Evolutionary conservation across 768 basidiomycete species (phyloP), one percentile per base, ranked within the genome.

Genomic region (Lactarius psammicola): DNA sequence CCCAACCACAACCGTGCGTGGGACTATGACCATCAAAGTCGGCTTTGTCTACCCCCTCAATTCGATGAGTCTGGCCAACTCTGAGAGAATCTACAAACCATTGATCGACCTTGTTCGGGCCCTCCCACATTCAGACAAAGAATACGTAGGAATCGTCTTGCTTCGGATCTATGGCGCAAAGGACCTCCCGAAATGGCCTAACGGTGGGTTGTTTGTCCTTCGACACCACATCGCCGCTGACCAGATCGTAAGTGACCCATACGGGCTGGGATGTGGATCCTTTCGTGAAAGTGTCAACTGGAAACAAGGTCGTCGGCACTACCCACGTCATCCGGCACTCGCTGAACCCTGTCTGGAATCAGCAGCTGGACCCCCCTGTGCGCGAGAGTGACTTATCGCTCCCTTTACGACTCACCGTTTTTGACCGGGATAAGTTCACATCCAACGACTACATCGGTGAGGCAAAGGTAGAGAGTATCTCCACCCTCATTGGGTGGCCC

Each of bases 231-330:
- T 38, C n/a, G 28, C 1, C 36, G 31, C 64, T 60, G 46, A 59
- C 30, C 40, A 9, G 40, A 26, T 10, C 23, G 54, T 62, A 92
- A 65, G 91, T 93, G 85, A 93, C 88, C 1, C 85, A 89, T 0
- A 91, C 85, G 0, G 91, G 91, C 0, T 95, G 88, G 84, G 95
- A 98, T 74, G 97, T 98, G 95, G 95, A 98, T 71, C 95, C 95
- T 0, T 98, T 98, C 72, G 91, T 93, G 26, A 94, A 98, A 67
- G 84, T 95, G 68, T 94, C 93, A 2, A 98, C 98, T 68, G 93
- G 95, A 31, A 95, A 95, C 79, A 98, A 97, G 75, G 92, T 98
- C 4, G 98, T 98, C 78, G 83, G 96, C 2, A 38, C 15, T 17
- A 98, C 95, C 0, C 87, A 90, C 36, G 87, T 94, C 28, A 87